Conservation (phyloP, 2,329 filamentous ascomycete genomes). For the Periglandula ipomoeae region DNA sequence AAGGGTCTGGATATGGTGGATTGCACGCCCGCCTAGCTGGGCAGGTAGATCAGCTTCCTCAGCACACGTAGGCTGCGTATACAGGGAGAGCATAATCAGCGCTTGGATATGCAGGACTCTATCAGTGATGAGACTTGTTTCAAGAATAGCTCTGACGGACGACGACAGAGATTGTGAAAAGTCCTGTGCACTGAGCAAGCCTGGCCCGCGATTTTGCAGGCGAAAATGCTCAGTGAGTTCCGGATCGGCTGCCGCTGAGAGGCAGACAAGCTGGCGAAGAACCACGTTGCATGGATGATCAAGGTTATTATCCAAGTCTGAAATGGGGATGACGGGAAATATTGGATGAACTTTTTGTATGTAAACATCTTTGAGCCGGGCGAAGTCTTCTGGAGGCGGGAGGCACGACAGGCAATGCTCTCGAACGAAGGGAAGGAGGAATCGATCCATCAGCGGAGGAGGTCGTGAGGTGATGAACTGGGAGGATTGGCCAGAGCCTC, state of each 20-base stretch:
- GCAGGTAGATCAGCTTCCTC: conserved; percentile 47
- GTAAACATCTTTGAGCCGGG: conserved; percentile 35
- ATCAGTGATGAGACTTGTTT: conserved; percentile 44
- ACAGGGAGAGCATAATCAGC: conserved; percentile 46
- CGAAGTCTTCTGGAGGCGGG: conserved; percentile 38
- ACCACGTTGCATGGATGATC: conserved; percentile 31
- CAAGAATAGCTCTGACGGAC: conserved; percentile 39
- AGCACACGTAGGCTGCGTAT: conserved; percentile 44
- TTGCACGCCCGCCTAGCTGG: conserved; percentile 41
- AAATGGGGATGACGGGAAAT: conserved; percentile 39
- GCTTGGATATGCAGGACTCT: conserved; percentile 46
- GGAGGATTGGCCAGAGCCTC: conserved; percentile 18
- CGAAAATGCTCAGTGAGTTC: conserved; percentile 35
- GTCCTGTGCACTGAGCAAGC: conserved; percentile 33
- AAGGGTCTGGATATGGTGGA: conserved; percentile 48
- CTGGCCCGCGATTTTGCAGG: conserved; percentile 28
- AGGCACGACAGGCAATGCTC: conserved; percentile 38
- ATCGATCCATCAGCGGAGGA: conserved; percentile 29
- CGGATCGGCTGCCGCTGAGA: conserved; percentile 44
- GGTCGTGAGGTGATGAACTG: conserved; percentile 30
- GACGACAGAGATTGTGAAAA: conserved; percentile 40
- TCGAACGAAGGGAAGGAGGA: conserved; percentile 32
- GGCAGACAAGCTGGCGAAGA: conserved; percentile 43
- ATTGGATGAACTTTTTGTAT: conserved; percentile 45
- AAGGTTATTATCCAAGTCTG: conserved; percentile 20